Base-by-base conservation (phyloP, 2,329 filamentous ascomycete species). In the Xylaria sp. region DNA sequence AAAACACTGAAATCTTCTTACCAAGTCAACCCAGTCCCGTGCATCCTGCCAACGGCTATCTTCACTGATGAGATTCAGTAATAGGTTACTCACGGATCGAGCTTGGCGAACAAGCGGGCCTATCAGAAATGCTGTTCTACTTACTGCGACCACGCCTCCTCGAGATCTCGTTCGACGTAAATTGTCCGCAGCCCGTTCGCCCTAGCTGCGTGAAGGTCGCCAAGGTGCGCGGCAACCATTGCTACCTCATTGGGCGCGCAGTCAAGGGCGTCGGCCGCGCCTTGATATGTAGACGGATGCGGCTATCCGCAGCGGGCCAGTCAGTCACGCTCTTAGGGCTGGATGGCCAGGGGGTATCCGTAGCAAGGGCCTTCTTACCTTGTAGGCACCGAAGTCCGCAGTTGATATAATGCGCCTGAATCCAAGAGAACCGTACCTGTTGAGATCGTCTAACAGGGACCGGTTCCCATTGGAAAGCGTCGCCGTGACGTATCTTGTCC, bases 381-480 rank as follows among this genome's bases (percentile, higher is more conserved):
- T 96, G 79, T 95, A 96, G 0, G 88, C 89, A 54, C 84, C 82
- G 76, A 94, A 95, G 71, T 90, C 86, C 79, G 92, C 92, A 0
- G 89, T 88, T 9, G 89, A 92, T 68, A 91, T 82, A 48, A 94
- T 74, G 63, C 84, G 81, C 25, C 84, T 83, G 75, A 94, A 95
- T 0, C 85, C 85, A 60, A 94, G 84, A 4, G 80, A 79, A 1
- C 87, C 90, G 74, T 88, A 84, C 60, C 80, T 76, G 59, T 87
- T 80, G 58, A 96, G 84, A 76, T 95, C 92, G 2, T 81, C 77
- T 52, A 95, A 83, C n/a, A 95, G 82, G 1, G 84, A 81, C 2
- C 84, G 77, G 77, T 94, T 95, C 44, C 91, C 93, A 77, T 96
- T 96, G 34, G 90, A 93, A 32, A 95, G 82, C 0, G 91, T 93